Base-by-base conservation (phyloP, 2,329 filamentous ascomycete species). In the Diplodia seriata region DNA sequence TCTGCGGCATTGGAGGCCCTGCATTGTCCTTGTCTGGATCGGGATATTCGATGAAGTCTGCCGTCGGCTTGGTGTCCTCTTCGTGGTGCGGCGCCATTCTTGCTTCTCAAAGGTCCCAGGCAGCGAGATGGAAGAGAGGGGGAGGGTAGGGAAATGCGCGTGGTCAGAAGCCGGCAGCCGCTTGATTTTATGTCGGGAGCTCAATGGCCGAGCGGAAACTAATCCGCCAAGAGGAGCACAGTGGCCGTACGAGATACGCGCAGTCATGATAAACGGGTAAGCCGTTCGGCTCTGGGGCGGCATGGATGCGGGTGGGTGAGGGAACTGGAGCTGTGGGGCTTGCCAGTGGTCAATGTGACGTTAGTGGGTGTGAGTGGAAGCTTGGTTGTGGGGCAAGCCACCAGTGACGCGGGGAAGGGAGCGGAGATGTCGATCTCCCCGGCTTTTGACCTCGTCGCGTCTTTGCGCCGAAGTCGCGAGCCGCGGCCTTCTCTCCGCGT, bases 21-120 rank as follows among this genome's bases (percentile, higher is more conserved):
- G 8, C 53, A 20, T 62, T 3, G 3, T 47, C 56, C 49, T 59
- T 53, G 26, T 62, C 55, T 4, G 50, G 36, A 1, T 67, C 66
- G 2, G 38, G 47, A 26, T 67, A 67, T 33, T 67, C 66, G 66
- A 67, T 43, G 15, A 67, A 54, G 31, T 67, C 56, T 15, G 55
- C 47, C 11, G 26, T 43, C 23, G 56, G 47, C 56, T 67, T 67
- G 26, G 15, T 53, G 15, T 67, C 66, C 18, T 38, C 59, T n/a
- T 38, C 47, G 11, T 38, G 43, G 47, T 51, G 59, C 12, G 31
- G 11, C 47, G 59, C 59, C 47, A 63, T 63, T 18, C 29, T 51
- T 12, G 18, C 15, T 6, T 29, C 36, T 8, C 36, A 38, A 12
- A 38, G 6, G 31, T 9, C 31, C 31, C 6, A 1, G 31, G 8